Base-by-base conservation (phyloP, 1,284 basidiomycete species). In the Heterobasidion irregulare region DNA sequence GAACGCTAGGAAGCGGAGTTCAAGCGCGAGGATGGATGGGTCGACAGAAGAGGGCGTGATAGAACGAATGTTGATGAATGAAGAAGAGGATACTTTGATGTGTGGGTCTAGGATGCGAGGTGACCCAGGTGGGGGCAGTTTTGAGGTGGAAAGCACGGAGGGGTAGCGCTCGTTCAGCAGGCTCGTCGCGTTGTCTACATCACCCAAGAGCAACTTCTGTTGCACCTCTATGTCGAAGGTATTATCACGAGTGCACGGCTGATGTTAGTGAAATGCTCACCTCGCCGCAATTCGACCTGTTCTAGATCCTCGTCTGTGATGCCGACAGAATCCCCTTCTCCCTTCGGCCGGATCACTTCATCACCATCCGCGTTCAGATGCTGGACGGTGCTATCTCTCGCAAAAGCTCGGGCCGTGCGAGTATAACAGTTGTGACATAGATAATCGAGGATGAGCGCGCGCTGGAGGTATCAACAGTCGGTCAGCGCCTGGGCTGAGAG, bases 1-100 rank as follows among this genome's bases (percentile, higher is more conserved):
- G 70, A 94, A 94, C 0, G 82, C 80, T 48, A 89, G 83, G 41
- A 94, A 88, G 61, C 87, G 88, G 50, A 95, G 79, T 63, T 94
- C 93, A 60, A 95, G 79, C 41, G 76, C 73, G 49, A 95, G 75
- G 63, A 92, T 89, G 1, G 75, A 70, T 15, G 91, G 86, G 50
- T 89, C 78, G 34, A 85, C 74, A 8, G 86, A 81, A 2, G 78
- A 84, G 4, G 81, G 70, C 8, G 81, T 72, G 19, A 79, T 67
- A 59, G 83, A 85, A 52, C 76, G 70, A 53, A 77, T 60, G 26
- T 53, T 55, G 33, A 57, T 56, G 0, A 57, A 38, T 12, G 59
- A 49, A 6, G 59, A 50, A 26, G 26, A 26, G 18, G 53, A 43
- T 9, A 54, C 12, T 12, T 8, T 46, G 3, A 50, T 34, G 18